A percentile compares a stretch with the other conserved stretches of the same genome.
Evolutionary conservation across 2,329 filamentous ascomycete species (phyloP).

Genomic region (Paecilomyces sp.): DNA sequence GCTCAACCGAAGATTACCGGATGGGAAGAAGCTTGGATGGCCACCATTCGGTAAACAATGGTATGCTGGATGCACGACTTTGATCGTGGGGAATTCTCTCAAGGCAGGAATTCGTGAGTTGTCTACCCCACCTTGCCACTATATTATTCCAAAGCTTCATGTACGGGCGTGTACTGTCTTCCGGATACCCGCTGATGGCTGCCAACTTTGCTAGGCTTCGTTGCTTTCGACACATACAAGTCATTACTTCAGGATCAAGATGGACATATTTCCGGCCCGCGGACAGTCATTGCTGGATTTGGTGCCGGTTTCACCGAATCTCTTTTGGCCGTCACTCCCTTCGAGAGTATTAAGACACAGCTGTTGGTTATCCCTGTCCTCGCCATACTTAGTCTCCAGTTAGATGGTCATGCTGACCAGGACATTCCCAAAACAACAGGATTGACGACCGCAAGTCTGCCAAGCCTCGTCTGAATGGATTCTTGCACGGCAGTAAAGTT

Average conservation of each 20-base stretch:
- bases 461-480: constrained; percentile 82
- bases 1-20: constrained; percentile 75
- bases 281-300: constrained; percentile 88
- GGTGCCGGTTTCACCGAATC: constrained; percentile 93
- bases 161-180: neutral
- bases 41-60: constrained; percentile 88
- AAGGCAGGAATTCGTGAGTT: constrained; percentile 87
- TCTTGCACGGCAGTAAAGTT: constrained; percentile 80
- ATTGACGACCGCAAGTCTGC: constrained; percentile 90
- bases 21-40: constrained; percentile 84
- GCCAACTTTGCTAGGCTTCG: constrained; percentile 56
- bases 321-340: constrained; percentile 86
- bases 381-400: neutral
- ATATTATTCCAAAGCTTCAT: neutral
- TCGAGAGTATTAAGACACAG: constrained; percentile 97
- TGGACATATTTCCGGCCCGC: constrained; percentile 82
- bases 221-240: constrained; percentile 95
- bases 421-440: constrained; percentile 34
- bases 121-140: neutral
- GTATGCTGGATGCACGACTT: constrained; percentile 96
- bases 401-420: neutral
- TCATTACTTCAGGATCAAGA: constrained; percentile 69
- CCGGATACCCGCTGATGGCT: neutral
- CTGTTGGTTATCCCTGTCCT: constrained; percentile 45
- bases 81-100: constrained; percentile 93